Evolutionary conservation across 495 filamentous ascomycete species (phyloP).

Genomic region (Stereocaulon alpinum): DNA sequence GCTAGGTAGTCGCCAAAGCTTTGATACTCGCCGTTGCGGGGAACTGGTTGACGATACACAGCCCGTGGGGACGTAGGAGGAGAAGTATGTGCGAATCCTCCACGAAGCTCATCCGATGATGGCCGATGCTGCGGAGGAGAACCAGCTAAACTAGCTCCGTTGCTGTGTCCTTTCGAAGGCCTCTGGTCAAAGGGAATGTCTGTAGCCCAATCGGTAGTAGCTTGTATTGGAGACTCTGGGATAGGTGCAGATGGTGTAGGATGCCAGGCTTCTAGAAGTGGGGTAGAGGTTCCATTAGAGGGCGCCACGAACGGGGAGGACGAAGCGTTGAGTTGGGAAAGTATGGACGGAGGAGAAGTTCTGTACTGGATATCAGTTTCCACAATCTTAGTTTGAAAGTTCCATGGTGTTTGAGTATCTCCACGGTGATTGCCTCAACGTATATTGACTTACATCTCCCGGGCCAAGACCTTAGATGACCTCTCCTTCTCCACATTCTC

Average conservation of each 20-base stretch:
- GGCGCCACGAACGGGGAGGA: conserved; percentile 8
- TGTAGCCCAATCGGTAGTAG: conserved; percentile 41
- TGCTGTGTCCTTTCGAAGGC: conserved; percentile 36
- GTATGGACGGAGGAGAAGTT: conserved; percentile 27
- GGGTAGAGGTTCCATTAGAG: conserved; percentile 31
- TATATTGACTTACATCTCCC: conserved; percentile 32
- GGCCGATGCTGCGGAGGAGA: conserved; percentile 36
- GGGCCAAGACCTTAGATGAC: conserved; percentile 3
- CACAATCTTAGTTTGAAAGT: neutral
- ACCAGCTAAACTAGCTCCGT: conserved; percentile 34
- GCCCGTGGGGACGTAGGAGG: conserved; percentile 41
- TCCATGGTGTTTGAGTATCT: neutral
- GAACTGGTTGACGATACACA: conserved; percentile 33
- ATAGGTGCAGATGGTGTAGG: conserved; percentile 26
- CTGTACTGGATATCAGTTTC: conserved; percentile 3
- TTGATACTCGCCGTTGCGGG: conserved; percentile 35
- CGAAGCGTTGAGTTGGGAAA: conserved; percentile 17
- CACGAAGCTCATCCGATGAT: conserved; percentile 28
- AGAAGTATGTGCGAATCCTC: conserved; percentile 37
- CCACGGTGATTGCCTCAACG: conserved; percentile 15
- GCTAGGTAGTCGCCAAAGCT: conserved; percentile 21
- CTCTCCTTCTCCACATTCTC: conserved; percentile 26
- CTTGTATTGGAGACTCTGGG: conserved; percentile 27
- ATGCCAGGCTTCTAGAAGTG: conserved; percentile 37
- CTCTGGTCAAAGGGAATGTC: conserved; percentile 41